Evolutionary conservation across 2,329 filamentous ascomycete species (phyloP), one percentile per base, ranked within the genome.

Genomic region (Colletotrichum sp.): DNA sequence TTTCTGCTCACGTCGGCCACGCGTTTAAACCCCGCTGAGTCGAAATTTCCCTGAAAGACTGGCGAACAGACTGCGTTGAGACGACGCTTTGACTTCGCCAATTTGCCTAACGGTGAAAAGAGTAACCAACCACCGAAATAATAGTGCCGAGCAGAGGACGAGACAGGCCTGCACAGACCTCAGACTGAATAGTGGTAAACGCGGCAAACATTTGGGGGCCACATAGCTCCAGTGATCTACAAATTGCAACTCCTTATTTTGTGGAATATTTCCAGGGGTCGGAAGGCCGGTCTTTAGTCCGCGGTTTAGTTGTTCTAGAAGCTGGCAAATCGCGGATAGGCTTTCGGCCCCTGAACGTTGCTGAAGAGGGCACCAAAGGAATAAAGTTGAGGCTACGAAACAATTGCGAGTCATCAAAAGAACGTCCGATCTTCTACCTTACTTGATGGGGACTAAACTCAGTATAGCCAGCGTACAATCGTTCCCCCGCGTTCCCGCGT

Each of bases 351-450:
- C 10, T 10, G n/a, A 49, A 49, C n/a, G 18, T 49, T 49, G 44
- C 44, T 49, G 44, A 49, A 21, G 44, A 3, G 6, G n/a, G n/a
- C 59, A 5, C 28, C 12, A 18, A 10, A 9, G 24, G 18, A 55
- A 28, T 71, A 71, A 21, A 67, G 69, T 71, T 71, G 69, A 39
- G 44, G 21, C 62, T 59, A 59, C 49, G 44, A 71, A 71, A 71
- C 69, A 24, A n/a, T 39, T 28, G 18, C 44, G 62, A 67, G 69
- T 71, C 69, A 71, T 55, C 34, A 21, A 18, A 28, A 8, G 21
- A 6, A 16, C 59, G n/a, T 55, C 52, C 15, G 44, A 49, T 49
- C 44, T 49, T 49, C 18, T 49, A 21, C 44, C 44, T 49, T 49
- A 49, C n/a, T 21, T 49, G n/a, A 21, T 21, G n/a, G 10, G 44